Percentiles rank a stretch among this genome's conserved stretches.
phyloP scores from a whole-genome alignment of 192 early-diverging fungal genomes.

The Diversispora epigaea region DNA sequence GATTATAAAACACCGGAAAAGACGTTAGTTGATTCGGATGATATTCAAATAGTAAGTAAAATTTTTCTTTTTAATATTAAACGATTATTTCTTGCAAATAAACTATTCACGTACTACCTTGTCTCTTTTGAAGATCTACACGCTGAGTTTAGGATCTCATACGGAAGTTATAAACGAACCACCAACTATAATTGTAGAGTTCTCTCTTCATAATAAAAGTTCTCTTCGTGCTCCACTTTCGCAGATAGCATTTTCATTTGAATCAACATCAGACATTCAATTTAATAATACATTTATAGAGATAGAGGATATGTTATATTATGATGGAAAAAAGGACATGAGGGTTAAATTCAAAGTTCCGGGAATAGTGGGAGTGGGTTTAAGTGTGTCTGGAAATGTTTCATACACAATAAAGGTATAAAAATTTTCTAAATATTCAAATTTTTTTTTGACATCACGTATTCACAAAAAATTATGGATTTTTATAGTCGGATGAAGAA shows the following conservation, averaged over 20 bases:
- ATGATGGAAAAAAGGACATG: conserved; percentile 29
- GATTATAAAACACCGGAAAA: not conserved
- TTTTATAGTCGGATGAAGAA: not conserved
- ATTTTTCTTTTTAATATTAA: not conserved
- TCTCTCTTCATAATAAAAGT: conserved; percentile 1
- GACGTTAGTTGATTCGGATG: conserved; percentile 2
- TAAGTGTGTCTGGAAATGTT: conserved; percentile 39
- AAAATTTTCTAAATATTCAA: not conserved
- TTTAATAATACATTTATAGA: conserved; percentile 21
- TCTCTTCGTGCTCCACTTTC: not conserved
- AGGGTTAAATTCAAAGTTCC: conserved; percentile 33
- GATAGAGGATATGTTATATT: conserved; percentile 36
- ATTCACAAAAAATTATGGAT: not conserved
- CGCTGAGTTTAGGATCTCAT: not conserved
- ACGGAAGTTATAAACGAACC: conserved; percentile 29
- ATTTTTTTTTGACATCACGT: not conserved
- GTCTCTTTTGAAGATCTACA: not conserved
- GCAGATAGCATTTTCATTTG: conserved; percentile 24
- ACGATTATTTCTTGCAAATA: not conserved
- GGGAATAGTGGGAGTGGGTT: conserved; percentile 32
- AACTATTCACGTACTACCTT: not conserved
- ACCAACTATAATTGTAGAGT: conserved; percentile 13
- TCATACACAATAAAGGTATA: conserved; percentile 39
- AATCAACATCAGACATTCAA: conserved; percentile 30
- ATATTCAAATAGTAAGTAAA: conserved; percentile 9